Conservation (phyloP, 2,329 filamentous ascomycete species). For the Calonectria pauciramosa region DNA sequence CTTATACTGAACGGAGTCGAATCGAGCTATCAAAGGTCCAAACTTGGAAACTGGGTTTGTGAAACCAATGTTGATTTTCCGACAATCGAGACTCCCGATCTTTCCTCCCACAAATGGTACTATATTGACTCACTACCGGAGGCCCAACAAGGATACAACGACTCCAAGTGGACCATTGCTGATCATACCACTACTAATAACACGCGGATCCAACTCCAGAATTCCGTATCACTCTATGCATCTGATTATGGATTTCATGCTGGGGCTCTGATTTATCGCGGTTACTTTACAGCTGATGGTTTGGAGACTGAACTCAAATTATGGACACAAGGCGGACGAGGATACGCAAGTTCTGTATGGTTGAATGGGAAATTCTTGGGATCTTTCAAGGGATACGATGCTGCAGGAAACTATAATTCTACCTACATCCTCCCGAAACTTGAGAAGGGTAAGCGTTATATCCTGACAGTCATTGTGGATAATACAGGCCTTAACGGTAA, state of each 20-base stretch:
- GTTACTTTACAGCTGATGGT: constrained; percentile 75
- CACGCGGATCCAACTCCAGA: constrained; percentile 66
- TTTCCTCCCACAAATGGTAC: constrained; percentile 75
- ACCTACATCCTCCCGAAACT: constrained; percentile 71
- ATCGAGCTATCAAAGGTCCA: constrained; percentile 51
- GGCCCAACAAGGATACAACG: constrained; percentile 73
- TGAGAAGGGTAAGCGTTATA: constrained; percentile 64
- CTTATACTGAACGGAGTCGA: constrained; percentile 59
- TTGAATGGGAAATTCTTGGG: constrained; percentile 74
- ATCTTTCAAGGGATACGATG: constrained; percentile 71
- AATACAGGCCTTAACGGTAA: constrained; percentile 80
- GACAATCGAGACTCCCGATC: constrained; percentile 62
- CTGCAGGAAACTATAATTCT: constrained; percentile 62
- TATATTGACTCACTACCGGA: constrained; percentile 81
- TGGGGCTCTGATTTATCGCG: constrained; percentile 78
- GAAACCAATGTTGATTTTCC: constrained; percentile 68
- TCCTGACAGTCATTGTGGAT: constrained; percentile 79
- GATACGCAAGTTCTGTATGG: constrained; percentile 77
- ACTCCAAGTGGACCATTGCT: constrained; percentile 75
- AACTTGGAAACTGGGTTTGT: constrained; percentile 62
- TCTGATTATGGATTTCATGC: constrained; percentile 82
- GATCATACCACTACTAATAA: constrained; percentile 73
- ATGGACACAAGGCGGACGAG: constrained; percentile 75
- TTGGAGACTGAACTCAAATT: constrained; percentile 70
- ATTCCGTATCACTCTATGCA: constrained; percentile 76